A percentile compares a stretch with the other conserved stretches of the same genome.
Conservation (phyloP, 441 rosid genomes). For the Biscutella laevigata region DNA sequence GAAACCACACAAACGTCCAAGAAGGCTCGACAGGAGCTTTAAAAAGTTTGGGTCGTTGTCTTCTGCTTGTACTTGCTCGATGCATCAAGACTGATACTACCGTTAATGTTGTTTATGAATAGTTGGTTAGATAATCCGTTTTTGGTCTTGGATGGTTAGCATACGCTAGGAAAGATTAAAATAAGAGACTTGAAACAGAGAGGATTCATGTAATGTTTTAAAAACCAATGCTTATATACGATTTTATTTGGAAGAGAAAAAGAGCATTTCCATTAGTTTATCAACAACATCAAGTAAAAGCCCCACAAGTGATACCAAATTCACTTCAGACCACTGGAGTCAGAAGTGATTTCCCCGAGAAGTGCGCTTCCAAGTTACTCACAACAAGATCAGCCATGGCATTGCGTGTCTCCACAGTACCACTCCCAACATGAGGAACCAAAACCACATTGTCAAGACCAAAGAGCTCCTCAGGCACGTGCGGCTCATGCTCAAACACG, state of each 20-base stretch:
- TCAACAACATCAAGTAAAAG: not conserved
- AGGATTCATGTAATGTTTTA: not conserved
- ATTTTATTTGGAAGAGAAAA: constrained; percentile 3
- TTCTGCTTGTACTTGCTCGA: not conserved
- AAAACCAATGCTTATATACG: no score
- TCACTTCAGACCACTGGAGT: constrained; percentile 36
- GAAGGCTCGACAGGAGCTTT: constrained; percentile 1
- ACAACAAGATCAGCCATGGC: constrained; percentile 61
- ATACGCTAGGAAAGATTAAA: not conserved
- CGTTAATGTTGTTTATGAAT: not conserved
- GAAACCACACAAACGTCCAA: not conserved
- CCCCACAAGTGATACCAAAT: not conserved
- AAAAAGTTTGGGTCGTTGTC: not conserved
- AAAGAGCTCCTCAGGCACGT: constrained; percentile 43
- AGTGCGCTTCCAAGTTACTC: constrained; percentile 48
- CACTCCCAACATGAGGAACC: constrained; percentile 55
- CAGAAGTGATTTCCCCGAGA: constrained; percentile 32
- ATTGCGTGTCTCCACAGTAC: constrained; percentile 47
- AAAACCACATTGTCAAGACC: constrained; percentile 49
- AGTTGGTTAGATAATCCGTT: not conserved
- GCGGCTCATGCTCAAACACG: constrained; percentile 54
- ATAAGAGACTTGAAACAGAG: not conserved
- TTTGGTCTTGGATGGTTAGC: not conserved
- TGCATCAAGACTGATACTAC: not conserved
- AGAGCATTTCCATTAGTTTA: not conserved